Conservation (phyloP, 2,329 filamentous ascomycete species). For the Colletotrichum scovillei region DNA sequence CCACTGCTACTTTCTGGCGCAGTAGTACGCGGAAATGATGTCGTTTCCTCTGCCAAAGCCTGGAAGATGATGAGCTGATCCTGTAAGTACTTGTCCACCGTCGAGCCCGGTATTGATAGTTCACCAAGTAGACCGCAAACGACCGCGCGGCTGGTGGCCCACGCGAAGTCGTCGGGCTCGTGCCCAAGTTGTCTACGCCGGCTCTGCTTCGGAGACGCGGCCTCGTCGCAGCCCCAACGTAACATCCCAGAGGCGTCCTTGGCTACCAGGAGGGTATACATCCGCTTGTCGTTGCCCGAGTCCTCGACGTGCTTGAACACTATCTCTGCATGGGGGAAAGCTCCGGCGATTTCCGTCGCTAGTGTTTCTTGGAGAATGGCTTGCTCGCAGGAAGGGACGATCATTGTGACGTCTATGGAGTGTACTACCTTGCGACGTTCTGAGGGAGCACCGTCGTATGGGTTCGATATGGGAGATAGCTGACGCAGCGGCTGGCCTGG, state of each 20-base stretch:
- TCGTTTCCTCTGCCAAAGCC: slow-evolving; percentile 63
- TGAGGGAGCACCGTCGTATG: not conserved
- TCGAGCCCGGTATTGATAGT: slow-evolving; percentile 47
- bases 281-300: slow-evolving; percentile 60
- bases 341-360: slow-evolving; percentile 48
- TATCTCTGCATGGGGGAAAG: slow-evolving; percentile 57
- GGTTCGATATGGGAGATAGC: too few relatives aligned
- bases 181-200: slow-evolving; percentile 32
- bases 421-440: slow-evolving; percentile 49
- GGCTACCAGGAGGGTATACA: slow-evolving; percentile 69
- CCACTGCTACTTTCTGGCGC: not conserved
- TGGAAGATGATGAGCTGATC: slow-evolving; percentile 73
- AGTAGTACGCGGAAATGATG: slow-evolving; percentile 55
- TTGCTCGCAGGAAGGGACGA: slow-evolving; percentile 59
- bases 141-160: slow-evolving; percentile 57
- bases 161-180: slow-evolving; percentile 44
- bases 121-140: slow-evolving; percentile 55
- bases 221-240: slow-evolving; percentile 60
- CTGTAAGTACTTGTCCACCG: slow-evolving; percentile 67
- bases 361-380: slow-evolving; percentile 54
- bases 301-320: slow-evolving; percentile 61
- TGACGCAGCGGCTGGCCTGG: slow-evolving; percentile 50
- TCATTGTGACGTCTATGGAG: slow-evolving; percentile 61
- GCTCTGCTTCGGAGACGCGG: too few relatives aligned
- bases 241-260: slow-evolving; percentile 53